These are phyloP conservation scores for Trypanosoma theileri DNA, from an alignment of 208 protist species.

Conservation along the genomic window DNA sequence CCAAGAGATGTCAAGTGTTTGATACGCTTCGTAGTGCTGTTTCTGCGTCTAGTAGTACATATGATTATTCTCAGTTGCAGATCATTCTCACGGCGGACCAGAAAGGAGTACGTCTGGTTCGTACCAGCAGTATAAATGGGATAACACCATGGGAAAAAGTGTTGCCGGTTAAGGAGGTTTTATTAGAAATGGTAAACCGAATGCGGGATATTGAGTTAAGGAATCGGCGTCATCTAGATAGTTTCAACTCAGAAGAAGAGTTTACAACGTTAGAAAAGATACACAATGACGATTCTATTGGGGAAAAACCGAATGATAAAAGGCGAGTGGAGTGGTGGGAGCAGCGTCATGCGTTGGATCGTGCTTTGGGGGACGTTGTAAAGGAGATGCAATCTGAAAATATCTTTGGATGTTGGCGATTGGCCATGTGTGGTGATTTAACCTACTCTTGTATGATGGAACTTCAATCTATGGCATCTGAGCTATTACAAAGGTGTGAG, in stretches of 20 bases:
- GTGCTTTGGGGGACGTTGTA: constrained; percentile 26
- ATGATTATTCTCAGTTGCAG: constrained; percentile 11
- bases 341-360: constrained; percentile 20
- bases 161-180: constrained; percentile 5
- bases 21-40: neutral
- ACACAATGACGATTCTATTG: no score
- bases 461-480: constrained; percentile 18
- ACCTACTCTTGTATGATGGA: constrained; percentile 12
- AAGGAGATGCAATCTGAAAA: constrained; percentile 35
- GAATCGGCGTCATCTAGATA: constrained; percentile 17
- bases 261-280: neutral
- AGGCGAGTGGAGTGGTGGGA: constrained; percentile 23
- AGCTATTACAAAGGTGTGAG: constrained; percentile 21
- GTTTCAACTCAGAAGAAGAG: no score
- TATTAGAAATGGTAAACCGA: constrained; percentile 7
- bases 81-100: neutral
- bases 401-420: constrained; percentile 30
- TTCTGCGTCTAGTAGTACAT: neutral
- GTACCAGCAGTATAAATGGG: constrained; percentile 1
- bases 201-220: constrained; percentile 24
- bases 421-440: constrained; percentile 43
- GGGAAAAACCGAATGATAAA: neutral
- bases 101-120: constrained; percentile 10
- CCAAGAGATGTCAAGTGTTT: constrained; percentile 15
- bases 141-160: constrained; percentile 21